Base-by-base conservation (phyloP, 2,329 filamentous ascomycete species). In the Ceratocystis destructans region DNA sequence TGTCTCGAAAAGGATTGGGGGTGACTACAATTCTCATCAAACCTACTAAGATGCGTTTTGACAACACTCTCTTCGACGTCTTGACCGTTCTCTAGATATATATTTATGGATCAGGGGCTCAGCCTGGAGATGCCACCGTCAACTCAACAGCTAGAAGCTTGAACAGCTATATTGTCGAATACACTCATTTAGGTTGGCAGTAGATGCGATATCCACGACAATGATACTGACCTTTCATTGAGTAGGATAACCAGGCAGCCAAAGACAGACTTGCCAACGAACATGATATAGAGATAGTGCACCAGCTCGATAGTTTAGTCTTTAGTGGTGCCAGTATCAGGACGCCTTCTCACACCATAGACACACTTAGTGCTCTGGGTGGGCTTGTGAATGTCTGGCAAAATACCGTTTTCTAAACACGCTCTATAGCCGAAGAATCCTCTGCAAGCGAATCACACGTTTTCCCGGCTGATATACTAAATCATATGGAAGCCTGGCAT, bases 321-420 rank as follows among this genome's bases (percentile, higher is more conserved):
- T 77, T 77, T 57, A 71, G 70, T 7, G 76, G 75, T 2, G 70
- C 75, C 37, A 71, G 72, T 17, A 61, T 77, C n/a, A 72, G 76
- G 65, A 72, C 72, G 1, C 70, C 72, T 20, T 68, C 69, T 2
- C 71, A 75, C 33, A 75, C 74, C 64, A 66, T 71, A 41, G 75
- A 77, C 53, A 72, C 71, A 5, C 69, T 77, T 2, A 70, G 69
- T 10, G 65, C 70, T 8, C 69, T 77, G 65, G 71, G 73, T 5
- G 75, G 75, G 3, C 73, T 77, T 17, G 63, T 73, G 55, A 76
- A 75, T 37, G 75, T 76, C 22, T 77, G 75, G 75, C 72, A 37
- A 15, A 66, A 22, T 28, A 53, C n/a, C 3, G 22, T 63, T 17
- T 28, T 57, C 6, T 50, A 31, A 33, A n/a, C 53, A 33, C 53